Evolutionary conservation across 805 yeast genomes (phyloP).

Genomic region (Hanseniaspora thailandica): DNA sequence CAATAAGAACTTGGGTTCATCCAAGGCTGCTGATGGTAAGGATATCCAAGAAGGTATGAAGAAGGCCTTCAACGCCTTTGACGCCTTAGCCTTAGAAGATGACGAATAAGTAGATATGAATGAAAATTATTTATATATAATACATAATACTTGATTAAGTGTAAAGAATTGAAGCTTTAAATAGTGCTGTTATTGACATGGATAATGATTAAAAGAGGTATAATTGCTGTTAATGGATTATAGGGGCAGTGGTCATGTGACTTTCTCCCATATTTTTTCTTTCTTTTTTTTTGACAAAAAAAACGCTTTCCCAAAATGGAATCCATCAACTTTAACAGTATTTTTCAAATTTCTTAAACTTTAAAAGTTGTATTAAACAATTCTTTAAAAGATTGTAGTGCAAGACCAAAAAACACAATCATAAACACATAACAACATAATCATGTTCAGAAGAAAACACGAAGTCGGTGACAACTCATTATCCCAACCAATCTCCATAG

Average conservation of each 20-base stretch:
- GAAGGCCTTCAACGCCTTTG: constrained; percentile 66
- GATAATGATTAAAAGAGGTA: too few species aligned
- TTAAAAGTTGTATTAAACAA: too few species aligned
- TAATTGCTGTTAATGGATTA: too few species aligned
- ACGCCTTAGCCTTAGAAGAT: constrained; percentile 53
- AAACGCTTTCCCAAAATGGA: background rate
- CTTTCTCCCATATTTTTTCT: background rate
- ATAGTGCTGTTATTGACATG: too few species aligned
- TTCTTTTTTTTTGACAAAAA: background rate
- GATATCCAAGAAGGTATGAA: constrained; percentile 61
- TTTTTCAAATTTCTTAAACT: background rate
- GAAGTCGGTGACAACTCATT: constrained; percentile 15
- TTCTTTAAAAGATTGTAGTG: too few species aligned
- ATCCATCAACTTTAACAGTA: background rate
- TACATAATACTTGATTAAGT: too few species aligned
- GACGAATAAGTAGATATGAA: constrained; percentile 35
- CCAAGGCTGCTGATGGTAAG: constrained; percentile 61
- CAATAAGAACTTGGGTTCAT: constrained; percentile 61
- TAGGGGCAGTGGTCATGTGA: background rate
- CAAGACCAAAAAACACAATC: background rate
- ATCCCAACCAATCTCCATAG: constrained; percentile 13
- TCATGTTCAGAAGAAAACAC: constrained; percentile 15
- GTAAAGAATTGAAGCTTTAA: too few species aligned
- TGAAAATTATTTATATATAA: background rate
- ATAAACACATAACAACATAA: background rate